Conservation (phyloP, 768 basidiomycete species). For the Mrakia frigida region DNA sequence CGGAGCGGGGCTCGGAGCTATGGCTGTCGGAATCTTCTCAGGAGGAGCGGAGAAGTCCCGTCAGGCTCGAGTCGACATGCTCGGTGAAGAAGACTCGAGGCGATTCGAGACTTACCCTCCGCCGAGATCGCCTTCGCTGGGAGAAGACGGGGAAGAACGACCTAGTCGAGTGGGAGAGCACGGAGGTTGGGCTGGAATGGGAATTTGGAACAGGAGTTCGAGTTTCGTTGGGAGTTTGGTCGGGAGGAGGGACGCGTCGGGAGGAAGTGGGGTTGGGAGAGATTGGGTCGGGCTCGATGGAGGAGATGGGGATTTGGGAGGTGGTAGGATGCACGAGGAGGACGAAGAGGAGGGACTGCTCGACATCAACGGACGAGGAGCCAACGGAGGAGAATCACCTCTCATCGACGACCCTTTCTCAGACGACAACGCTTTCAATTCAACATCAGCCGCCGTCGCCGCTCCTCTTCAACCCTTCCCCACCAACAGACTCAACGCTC, state of each 20-base stretch:
- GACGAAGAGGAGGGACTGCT: not conserved
- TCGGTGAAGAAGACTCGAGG: slow-evolving; percentile 27
- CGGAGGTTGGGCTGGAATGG: slow-evolving; percentile 5
- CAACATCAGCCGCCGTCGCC: not conserved
- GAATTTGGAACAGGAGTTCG: slow-evolving; percentile 8
- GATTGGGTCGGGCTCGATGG: slow-evolving; percentile 6
- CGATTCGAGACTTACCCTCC: slow-evolving; percentile 29
- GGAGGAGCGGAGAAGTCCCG: not conserved
- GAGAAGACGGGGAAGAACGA: not conserved
- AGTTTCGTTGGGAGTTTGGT: slow-evolving; percentile 20
- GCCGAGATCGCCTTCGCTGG: not conserved
- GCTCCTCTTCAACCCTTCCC: not conserved
- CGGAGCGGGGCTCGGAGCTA: not conserved
- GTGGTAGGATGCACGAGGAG: not conserved
- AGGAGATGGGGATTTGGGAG: slow-evolving; percentile 4
- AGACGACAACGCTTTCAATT: not conserved
- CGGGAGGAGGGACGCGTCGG: not conserved
- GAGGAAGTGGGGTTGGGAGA: not conserved
- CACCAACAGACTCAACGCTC: not conserved
- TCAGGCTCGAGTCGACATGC: slow-evolving; percentile 18
- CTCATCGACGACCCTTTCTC: slow-evolving; percentile 17
- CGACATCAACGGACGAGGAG: not conserved
- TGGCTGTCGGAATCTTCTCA: not conserved
- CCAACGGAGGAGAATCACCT: slow-evolving; percentile 6
- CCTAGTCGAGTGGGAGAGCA: not conserved